Percentiles rank a stretch among this genome's conserved stretches.
Conservation (phyloP, 176 grass and related monocot species). For the Cenchrus purpureus region DNA sequence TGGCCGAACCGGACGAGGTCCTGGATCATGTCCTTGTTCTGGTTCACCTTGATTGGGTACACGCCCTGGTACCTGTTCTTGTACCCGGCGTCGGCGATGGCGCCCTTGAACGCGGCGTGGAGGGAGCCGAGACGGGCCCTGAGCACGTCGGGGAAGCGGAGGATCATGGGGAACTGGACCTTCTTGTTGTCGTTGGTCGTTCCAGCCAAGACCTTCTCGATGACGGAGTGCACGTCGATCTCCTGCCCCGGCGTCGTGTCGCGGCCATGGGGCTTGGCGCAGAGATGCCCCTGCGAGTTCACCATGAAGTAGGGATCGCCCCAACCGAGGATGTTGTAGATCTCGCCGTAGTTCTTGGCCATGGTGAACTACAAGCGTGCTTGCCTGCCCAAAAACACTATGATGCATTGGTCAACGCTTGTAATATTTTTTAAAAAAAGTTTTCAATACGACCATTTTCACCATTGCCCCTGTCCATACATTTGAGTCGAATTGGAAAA, state of each 20-base stretch:
- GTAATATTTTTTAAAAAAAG: too few species aligned
- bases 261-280: neutral
- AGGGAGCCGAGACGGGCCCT: neutral
- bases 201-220: neutral
- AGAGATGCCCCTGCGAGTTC: neutral
- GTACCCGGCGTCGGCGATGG: neutral
- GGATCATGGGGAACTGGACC: conserved; percentile 1
- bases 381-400: too few species aligned
- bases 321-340: conserved; percentile 10
- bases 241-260: neutral
- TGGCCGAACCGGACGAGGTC: neutral
- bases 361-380: neutral
- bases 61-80: neutral
- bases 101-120: neutral
- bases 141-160: conserved; percentile 25
- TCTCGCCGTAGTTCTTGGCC: neutral
- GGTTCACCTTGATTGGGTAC: conserved; percentile 20
- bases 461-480: too few species aligned
- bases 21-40: conserved; percentile 6
- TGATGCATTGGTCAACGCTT: too few species aligned
- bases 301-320: conserved; percentile 1
- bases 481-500: too few species aligned
- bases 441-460: too few species aligned
- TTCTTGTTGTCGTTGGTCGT: neutral
- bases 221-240: conserved; percentile 18